Conservation (phyloP, 2,329 filamentous ascomycete genomes). For the Fonsecaea multimorphosa region DNA sequence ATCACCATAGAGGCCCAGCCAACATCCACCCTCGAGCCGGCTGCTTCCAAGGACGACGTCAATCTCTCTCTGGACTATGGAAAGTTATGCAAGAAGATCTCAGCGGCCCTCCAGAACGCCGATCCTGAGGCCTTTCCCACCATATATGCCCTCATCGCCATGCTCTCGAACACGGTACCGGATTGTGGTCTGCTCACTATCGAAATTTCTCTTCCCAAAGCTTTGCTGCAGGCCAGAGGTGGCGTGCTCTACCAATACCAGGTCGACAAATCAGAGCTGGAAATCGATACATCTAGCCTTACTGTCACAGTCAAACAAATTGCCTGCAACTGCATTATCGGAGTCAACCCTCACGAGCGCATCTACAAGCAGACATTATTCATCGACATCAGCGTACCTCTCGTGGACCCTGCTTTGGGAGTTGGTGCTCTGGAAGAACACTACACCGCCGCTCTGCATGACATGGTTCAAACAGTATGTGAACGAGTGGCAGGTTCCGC, state of each 20-base stretch:
- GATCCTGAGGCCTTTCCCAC: slow-evolving; percentile 29
- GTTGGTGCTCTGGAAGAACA: slow-evolving; percentile 24
- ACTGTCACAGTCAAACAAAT: slow-evolving; percentile 50
- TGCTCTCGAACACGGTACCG: slow-evolving; percentile 24
- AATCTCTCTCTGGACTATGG: slow-evolving; percentile 56
- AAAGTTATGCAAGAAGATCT: slow-evolving; percentile 53
- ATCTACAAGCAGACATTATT: slow-evolving; percentile 58
- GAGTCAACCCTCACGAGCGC: slow-evolving; percentile 60
- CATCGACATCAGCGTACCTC: slow-evolving; percentile 45
- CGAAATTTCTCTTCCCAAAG: slow-evolving; percentile 50
- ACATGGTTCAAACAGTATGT: slow-evolving; percentile 48
- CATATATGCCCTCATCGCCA: slow-evolving; percentile 32
- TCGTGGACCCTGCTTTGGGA: slow-evolving; percentile 28
- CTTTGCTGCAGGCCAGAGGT: slow-evolving; percentile 50
- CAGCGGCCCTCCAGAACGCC: slow-evolving; percentile 30
- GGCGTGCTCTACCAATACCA: slow-evolving; percentile 49
- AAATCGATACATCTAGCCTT: slow-evolving; percentile 24
- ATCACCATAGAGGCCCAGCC: slow-evolving; percentile 53
- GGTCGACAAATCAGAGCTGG: slow-evolving; percentile 36
- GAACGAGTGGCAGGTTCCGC: slow-evolving; percentile 55
- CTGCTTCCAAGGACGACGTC: slow-evolving; percentile 53
- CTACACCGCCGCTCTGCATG: slow-evolving; percentile 42
- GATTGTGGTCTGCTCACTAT: slow-evolving; percentile 33
- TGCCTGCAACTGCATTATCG: slow-evolving; percentile 55
- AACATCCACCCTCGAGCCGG: slow-evolving; percentile 47